Base-by-base conservation (phyloP, 2,329 filamentous ascomycete genomes). In the Anisogramma anomala region DNA sequence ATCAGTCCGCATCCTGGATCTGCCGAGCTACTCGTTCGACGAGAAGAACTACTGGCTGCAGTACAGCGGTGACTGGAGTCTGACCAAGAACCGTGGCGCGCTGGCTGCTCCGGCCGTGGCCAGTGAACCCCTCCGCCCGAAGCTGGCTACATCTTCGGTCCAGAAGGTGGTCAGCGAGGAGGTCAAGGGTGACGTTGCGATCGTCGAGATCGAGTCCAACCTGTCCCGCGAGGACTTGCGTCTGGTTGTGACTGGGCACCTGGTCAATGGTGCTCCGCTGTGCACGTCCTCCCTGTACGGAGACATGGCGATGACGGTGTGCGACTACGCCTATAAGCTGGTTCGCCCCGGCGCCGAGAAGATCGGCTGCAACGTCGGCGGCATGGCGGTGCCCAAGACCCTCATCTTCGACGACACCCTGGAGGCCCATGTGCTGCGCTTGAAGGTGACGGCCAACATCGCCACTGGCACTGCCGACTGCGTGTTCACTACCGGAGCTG, bases 11-110 rank as follows among this genome's bases (percentile, higher is more conserved):
- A 65, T 86, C 8, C 59, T 84, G 5, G 64, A 73, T 5, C 62
- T 87, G 1, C 83, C 83, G 0, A 71, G 72, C 1, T 88, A 87
- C 55, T 69, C 69, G 0, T 88, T 82, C 61, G 78, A 87, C 52
- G 66, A 76, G 51, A 84, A 84, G 66, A 80, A 74, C 49, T 85
- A 86, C 55, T 78, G 74, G 73, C 65, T 76, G 31, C 66, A 69
- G 51, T 77, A 76, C 53, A 59, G 69, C 47, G 79, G 83, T 47
- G 78, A 86, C 58, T 87, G 80, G 77, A 74, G 70, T 17, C 64
- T 86, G 27, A 77, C 71, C 46, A 87, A 87, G 66, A 77, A 80
- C 50, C 74, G 82, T 49, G 69, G 64, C 28, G 64, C 61, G 11
- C 53, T 62, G 15, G 50, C 59, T 7, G 54, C 66, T 14, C 41